Percentiles rank a stretch among this genome's conserved stretches.
Conservation (phyloP, 2,329 filamentous ascomycete genomes). For the Diaporthe sp. region DNA sequence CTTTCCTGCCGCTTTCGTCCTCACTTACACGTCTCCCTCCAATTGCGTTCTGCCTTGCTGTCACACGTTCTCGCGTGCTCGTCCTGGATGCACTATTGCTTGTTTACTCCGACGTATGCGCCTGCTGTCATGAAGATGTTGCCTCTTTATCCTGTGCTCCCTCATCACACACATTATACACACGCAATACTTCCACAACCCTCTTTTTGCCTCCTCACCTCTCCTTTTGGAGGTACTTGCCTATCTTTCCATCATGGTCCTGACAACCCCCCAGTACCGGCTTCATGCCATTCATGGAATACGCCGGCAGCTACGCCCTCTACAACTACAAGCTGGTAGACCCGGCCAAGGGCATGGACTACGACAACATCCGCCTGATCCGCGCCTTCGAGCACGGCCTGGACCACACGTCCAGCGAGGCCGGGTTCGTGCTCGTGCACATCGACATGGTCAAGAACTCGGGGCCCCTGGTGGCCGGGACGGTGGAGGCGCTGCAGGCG, state of each 20-base stretch:
- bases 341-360: slow-evolving; percentile 68
- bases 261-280: slow-evolving; percentile 61
- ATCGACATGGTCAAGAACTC: slow-evolving; percentile 96
- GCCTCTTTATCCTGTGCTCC: slow-evolving; percentile 39
- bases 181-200: slow-evolving; percentile 19
- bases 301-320: slow-evolving; percentile 76
- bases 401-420: slow-evolving; percentile 88
- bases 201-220: neutral
- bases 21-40: neutral
- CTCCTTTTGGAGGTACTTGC: too few species aligned
- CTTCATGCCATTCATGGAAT: slow-evolving; percentile 95
- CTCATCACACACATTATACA: neutral
- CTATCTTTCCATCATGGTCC: neutral
- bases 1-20: slow-evolving; percentile 24
- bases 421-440: slow-evolving; percentile 95
- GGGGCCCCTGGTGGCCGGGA: slow-evolving; percentile 80
- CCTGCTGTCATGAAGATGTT: neutral
- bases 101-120: neutral
- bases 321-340: slow-evolving; percentile 76
- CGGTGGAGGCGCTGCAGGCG: slow-evolving; percentile 75
- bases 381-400: slow-evolving; percentile 93
- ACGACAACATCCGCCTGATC: slow-evolving; percentile 82
- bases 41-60: slow-evolving; percentile 18
- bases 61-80: neutral
- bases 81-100: neutral